phyloP scores from a whole-genome alignment of 2,329 filamentous ascomycete genomes.

The Beauveria pseudobassiana region DNA sequence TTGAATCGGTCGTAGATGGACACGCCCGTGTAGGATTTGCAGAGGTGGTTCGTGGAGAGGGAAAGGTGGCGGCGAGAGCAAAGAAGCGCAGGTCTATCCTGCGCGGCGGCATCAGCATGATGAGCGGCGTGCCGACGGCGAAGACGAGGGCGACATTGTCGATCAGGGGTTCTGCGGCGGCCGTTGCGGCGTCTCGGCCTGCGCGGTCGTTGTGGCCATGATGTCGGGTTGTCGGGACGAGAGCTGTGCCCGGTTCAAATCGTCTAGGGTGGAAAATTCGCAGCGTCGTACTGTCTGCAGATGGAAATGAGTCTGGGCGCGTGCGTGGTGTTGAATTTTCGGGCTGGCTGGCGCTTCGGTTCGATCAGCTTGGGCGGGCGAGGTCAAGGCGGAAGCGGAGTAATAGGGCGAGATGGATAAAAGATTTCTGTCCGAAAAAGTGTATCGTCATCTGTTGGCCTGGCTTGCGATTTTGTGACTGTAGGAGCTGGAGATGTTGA shows the following conservation, averaged over 20 bases:
- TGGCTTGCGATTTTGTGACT: neutral
- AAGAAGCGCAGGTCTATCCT: slow-evolving; percentile 43
- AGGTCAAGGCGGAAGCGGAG: neutral
- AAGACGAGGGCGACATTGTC: slow-evolving; percentile 42
- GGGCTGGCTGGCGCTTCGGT: neutral
- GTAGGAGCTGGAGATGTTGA: neutral
- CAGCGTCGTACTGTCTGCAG: neutral
- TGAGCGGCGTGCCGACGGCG: slow-evolving; percentile 39
- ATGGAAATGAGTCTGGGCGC: neutral
- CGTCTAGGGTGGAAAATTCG: neutral
- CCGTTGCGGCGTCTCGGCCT: slow-evolving; percentile 13
- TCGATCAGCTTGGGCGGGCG: neutral
- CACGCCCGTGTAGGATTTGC: slow-evolving; percentile 48
- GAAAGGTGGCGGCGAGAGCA: slow-evolving; percentile 43
- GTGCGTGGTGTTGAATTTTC: neutral
- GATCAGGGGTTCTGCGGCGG: slow-evolving; percentile 29
- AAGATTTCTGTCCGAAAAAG: neutral
- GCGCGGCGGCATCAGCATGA: slow-evolving; percentile 44
- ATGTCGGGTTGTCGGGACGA: neutral
- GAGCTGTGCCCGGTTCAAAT: neutral
- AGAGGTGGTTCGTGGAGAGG: slow-evolving; percentile 47
- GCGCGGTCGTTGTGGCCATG: slow-evolving; percentile 5
- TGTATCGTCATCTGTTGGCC: neutral
- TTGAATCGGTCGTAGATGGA: slow-evolving; percentile 43
- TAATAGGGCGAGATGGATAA: neutral